Conservation (phyloP, 2,329 filamentous ascomycete genomes). For the Ceratocystis huliohia region DNA sequence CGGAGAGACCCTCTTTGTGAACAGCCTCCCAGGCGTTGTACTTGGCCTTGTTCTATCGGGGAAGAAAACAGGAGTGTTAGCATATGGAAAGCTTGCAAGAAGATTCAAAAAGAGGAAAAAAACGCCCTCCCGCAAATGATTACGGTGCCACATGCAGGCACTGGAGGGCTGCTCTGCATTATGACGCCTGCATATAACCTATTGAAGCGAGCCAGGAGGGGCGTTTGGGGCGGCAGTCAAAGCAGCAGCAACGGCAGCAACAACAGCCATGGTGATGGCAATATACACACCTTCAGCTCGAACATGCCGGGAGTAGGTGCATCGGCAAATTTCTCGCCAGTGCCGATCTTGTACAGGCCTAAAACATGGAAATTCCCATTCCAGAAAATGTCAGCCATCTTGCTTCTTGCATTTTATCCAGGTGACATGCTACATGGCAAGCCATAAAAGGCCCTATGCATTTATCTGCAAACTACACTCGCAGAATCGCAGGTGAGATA, state of each 20-base stretch:
- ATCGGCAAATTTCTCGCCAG: conserved; percentile 42
- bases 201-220: not conserved
- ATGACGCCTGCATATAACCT: not conserved
- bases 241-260: not conserved
- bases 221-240: conserved; percentile 6
- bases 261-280: too few relatives aligned
- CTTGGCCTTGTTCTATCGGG: conserved; percentile 61
- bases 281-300: conserved; percentile 48
- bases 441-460: not conserved
- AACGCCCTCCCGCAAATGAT: too few relatives aligned
- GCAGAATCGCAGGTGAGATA: too few relatives aligned
- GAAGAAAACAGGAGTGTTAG: conserved; percentile 6
- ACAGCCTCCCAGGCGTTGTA: conserved; percentile 62
- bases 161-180: not conserved
- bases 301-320: conserved; percentile 55
- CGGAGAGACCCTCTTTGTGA: conserved; percentile 48
- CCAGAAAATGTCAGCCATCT: not conserved
- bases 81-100: not conserved
- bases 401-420: not conserved
- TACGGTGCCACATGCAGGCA: not conserved
- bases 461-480: too few relatives aligned
- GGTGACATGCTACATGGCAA: not conserved
- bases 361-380: not conserved
- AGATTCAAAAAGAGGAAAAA: not conserved
- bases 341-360: conserved; percentile 49